Conservation (phyloP, 2,329 filamentous ascomycete species). For the Pseudogymnoascus sp. region DNA sequence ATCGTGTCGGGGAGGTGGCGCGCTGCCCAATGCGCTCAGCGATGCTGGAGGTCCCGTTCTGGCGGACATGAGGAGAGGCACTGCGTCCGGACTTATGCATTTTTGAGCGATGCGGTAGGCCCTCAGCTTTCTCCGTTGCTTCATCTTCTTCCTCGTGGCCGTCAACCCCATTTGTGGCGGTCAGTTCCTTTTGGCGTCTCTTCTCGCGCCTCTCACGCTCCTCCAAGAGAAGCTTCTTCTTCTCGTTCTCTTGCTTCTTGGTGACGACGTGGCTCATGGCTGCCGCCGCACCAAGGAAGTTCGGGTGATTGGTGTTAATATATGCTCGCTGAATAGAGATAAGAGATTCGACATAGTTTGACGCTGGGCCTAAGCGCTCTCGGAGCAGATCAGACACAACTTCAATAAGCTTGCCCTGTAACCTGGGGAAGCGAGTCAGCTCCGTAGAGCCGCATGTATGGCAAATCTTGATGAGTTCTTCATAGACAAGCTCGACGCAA, state of each 20-base stretch:
- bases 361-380: conserved; percentile 82
- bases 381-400: conserved; percentile 92
- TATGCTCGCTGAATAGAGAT: conserved; percentile 97
- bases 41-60: conserved; percentile 54
- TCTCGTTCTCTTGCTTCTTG: conserved; percentile 89
- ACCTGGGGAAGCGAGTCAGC: conserved; percentile 78
- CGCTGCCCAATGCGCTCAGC: conserved; percentile 55
- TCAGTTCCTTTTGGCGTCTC: conserved; percentile 73
- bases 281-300: conserved; percentile 91
- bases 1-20: conserved; percentile 51
- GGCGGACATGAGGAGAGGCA: conserved; percentile 70
- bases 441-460: conserved; percentile 96
- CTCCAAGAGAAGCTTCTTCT: conserved; percentile 68
- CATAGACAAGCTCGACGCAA: conserved; percentile 95
- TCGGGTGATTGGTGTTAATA: conserved; percentile 98
- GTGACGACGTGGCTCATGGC: conserved; percentile 96
- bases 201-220: conserved; percentile 81
- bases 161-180: conserved; percentile 63
- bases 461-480: conserved; percentile 98
- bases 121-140: conserved; percentile 43
- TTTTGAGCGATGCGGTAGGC: conserved; percentile 49
- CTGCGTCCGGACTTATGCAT: conserved; percentile 50
- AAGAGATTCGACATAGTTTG: conserved; percentile 86
- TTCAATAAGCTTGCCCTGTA: conserved; percentile 96
- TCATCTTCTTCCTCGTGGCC: conserved; percentile 53